Percentiles rank a stretch among this genome's conserved stretches.
Conservation (phyloP, 495 filamentous ascomycete genomes). For the Haplographium delicatum region DNA sequence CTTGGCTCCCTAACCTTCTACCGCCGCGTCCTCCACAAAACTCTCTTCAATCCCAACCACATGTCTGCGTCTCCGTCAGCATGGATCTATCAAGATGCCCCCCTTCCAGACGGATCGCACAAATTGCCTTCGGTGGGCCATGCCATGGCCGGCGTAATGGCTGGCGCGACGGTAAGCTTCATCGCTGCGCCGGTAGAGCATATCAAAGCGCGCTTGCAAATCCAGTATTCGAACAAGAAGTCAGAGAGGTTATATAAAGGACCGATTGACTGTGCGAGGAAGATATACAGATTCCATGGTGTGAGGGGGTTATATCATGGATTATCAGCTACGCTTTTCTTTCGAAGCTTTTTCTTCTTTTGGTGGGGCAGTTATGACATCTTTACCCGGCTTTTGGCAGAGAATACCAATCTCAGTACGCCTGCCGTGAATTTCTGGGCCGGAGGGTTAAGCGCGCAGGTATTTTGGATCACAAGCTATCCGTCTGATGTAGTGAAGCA, state of each 20-base stretch:
- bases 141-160: slow-evolving; percentile 78
- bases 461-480: slow-evolving; percentile 91
- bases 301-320: slow-evolving; percentile 79
- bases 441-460: slow-evolving; percentile 82
- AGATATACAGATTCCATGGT: slow-evolving; percentile 65
- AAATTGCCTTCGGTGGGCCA: slow-evolving; percentile 76
- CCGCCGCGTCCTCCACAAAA: slow-evolving; percentile 69
- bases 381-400: slow-evolving; percentile 60
- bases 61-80: slow-evolving; percentile 23
- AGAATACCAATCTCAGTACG: slow-evolving; percentile 63
- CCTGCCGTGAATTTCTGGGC: slow-evolving; percentile 96
- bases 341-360: slow-evolving; percentile 91
- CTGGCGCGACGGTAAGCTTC: slow-evolving; percentile 85
- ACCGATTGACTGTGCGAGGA: slow-evolving; percentile 73
- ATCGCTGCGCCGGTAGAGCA: slow-evolving; percentile 94
- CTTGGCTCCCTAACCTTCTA: slow-evolving; percentile 88
- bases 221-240: slow-evolving; percentile 80
- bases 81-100: slow-evolving; percentile 8
- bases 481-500: slow-evolving; percentile 96
- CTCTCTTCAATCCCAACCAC: slow-evolving; percentile 63
- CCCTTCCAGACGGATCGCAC: slow-evolving; percentile 26
- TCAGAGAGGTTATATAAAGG: slow-evolving; percentile 72
- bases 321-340: slow-evolving; percentile 75
- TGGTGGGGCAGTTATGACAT: slow-evolving; percentile 95
- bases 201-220: slow-evolving; percentile 87